A percentile compares a stretch with the other conserved stretches of the same genome.
Evolutionary conservation across 805 yeast species (phyloP).

Genomic region (Pichia insulana): DNA sequence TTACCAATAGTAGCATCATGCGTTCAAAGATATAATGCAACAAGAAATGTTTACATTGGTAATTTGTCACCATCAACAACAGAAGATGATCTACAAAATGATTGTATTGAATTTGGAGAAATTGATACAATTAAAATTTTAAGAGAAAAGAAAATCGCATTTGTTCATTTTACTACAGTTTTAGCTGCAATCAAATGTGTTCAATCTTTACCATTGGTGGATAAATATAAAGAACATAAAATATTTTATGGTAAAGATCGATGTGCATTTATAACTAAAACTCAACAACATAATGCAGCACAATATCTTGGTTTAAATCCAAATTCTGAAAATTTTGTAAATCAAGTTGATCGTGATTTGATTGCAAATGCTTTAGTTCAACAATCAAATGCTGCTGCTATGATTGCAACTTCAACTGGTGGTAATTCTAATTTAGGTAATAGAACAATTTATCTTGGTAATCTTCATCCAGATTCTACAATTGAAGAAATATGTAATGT

Average conservation of each 20-base stretch:
- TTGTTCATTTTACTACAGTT: constrained; percentile 83
- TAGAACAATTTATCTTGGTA: constrained; percentile 87
- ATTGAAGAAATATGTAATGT: constrained; percentile 93
- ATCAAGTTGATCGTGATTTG: constrained; percentile 45
- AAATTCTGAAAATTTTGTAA: constrained; percentile 72
- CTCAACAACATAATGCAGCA: constrained; percentile 96
- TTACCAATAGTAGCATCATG: constrained; percentile 67
- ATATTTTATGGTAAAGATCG: constrained; percentile 91
- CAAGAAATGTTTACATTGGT: constrained; percentile 89
- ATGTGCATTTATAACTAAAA: constrained; percentile 87
- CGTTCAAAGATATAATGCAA: constrained; percentile 79
- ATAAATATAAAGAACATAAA: constrained; percentile 66
- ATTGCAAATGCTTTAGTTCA: constrained; percentile 74
- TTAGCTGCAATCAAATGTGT: constrained; percentile 83
- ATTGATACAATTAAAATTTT: constrained; percentile 80
- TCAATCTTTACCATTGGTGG: constrained; percentile 56
- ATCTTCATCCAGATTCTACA: constrained; percentile 78
- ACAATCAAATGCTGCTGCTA: constrained; percentile 97
- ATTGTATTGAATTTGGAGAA: constrained; percentile 65
- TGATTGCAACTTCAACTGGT: constrained; percentile 90
- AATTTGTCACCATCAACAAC: constrained; percentile 52
- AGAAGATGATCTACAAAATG: constrained; percentile 58
- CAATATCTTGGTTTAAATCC: constrained; percentile 89
- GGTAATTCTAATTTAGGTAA: constrained; percentile 89
- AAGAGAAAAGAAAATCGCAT: constrained; percentile 76